Conservation (phyloP, 2,329 filamentous ascomycete genomes). For the Cercospora zeina region DNA sequence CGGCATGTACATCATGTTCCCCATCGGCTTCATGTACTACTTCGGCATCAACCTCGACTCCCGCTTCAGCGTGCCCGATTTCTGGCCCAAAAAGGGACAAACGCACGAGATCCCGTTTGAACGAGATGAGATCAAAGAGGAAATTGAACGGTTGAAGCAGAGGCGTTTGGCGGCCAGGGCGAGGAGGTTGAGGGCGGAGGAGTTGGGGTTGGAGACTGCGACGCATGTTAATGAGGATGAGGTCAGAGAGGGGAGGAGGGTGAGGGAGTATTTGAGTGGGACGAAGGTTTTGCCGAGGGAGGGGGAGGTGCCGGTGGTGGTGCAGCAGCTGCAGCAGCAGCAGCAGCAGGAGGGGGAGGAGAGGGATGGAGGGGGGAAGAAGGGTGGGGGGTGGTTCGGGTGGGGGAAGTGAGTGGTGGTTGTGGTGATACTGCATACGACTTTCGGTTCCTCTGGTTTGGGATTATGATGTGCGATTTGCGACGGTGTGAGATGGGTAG, state of each 20-base stretch:
- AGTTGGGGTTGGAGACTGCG: constrained; percentile 8
- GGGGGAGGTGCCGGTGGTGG: background rate
- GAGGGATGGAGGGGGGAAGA: constrained; percentile 10
- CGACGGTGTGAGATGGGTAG: too few relatives aligned
- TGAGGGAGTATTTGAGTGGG: constrained; percentile 19
- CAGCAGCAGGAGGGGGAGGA: background rate
- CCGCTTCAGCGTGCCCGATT: constrained; percentile 82
- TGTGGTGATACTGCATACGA: too few relatives aligned
- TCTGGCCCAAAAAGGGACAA: constrained; percentile 85
- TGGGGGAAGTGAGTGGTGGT: constrained; percentile 17
- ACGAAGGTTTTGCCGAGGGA: constrained; percentile 13
- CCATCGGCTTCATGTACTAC: constrained; percentile 99
- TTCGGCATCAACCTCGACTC: constrained; percentile 97
- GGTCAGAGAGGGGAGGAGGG: constrained; percentile 4
- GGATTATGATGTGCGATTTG: too few relatives aligned
- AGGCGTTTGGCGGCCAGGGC: constrained; percentile 51
- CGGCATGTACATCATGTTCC: constrained; percentile 98
- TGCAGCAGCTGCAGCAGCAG: too few relatives aligned
- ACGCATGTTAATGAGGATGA: constrained; percentile 17
- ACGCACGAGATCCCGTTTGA: constrained; percentile 76
- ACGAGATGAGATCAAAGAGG: constrained; percentile 76
- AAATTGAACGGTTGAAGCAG: constrained; percentile 70
- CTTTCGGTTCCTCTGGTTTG: too few relatives aligned
- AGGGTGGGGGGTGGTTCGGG: constrained; percentile 21
- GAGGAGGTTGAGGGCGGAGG: constrained; percentile 47